A percentile compares a stretch with the other conserved stretches of the same genome.
These are phyloP conservation scores for Tanacetum coccineum DNA, from an alignment of 129 eudicot species.

Conservation along the genomic window DNA sequence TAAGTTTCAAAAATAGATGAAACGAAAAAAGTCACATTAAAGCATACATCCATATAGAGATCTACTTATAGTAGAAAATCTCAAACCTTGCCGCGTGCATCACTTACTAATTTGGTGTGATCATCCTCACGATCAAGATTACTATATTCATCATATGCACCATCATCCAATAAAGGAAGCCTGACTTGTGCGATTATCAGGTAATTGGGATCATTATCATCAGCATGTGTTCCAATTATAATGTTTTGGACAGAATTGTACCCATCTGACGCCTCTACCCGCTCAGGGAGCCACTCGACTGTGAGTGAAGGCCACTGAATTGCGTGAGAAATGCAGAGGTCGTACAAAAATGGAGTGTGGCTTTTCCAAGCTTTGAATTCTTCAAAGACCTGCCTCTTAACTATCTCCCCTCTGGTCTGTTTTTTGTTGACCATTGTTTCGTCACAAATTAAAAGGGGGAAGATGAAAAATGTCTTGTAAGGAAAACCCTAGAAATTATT, in stretches of 20 bases:
- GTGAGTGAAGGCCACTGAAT: conserved; percentile 93
- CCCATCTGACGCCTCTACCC: conserved; percentile 51
- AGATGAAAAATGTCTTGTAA: neutral
- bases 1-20: neutral
- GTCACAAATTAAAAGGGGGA: neutral
- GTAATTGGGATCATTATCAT: conserved; percentile 65
- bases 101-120: conserved; percentile 45
- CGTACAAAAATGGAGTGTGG: conserved; percentile 67
- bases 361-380: conserved; percentile 90
- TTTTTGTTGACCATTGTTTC: no score
- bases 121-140: conserved; percentile 49
- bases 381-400: conserved; percentile 36
- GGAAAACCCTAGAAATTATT: neutral
- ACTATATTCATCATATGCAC: conserved; percentile 44
- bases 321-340: conserved; percentile 61
- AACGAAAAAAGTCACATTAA: conserved; percentile 2
- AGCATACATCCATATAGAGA: conserved; percentile 4
- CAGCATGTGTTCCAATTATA: conserved; percentile 69
- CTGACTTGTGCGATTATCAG: conserved; percentile 70
- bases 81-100: conserved; percentile 59
- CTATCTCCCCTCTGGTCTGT: no score
- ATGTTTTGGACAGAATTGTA: conserved; percentile 67
- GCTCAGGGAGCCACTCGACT: conserved; percentile 85
- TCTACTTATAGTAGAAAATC: conserved; percentile 9
- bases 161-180: conserved; percentile 41